A percentile compares a stretch with the other conserved stretches of the same genome.
Conservation (phyloP, 139 green algal species). For the Tetradesmus obliquus region DNA sequence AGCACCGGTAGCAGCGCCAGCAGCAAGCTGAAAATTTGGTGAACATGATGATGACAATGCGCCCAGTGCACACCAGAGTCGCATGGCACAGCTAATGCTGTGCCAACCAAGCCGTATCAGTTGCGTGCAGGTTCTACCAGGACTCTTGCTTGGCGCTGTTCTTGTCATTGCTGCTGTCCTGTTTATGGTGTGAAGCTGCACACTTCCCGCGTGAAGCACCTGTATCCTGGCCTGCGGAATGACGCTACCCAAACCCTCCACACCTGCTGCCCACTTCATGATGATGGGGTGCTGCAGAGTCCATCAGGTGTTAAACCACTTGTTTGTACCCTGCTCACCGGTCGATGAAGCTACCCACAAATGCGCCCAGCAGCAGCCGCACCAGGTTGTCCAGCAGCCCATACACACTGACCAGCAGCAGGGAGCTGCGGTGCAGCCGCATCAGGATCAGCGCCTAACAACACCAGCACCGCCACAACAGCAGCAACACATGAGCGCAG, state of each 20-base stretch:
- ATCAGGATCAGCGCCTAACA: conserved; percentile 69
- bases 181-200: too few species aligned
- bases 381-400: conserved; percentile 69
- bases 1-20: neutral
- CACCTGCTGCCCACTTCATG: neutral
- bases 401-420: conserved; percentile 71
- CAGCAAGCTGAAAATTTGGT: neutral
- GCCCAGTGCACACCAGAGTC: neutral
- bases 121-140: too few species aligned
- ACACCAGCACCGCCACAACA: neutral
- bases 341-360: conserved; percentile 65
- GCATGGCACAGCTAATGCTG: too few species aligned
- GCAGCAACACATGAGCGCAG: neutral
- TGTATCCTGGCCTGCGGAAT: too few species aligned
- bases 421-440: conserved; percentile 60
- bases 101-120: too few species aligned
- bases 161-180: too few species aligned
- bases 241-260: too few species aligned
- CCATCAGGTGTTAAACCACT: too few species aligned
- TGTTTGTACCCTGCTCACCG: neutral
- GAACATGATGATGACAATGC: neutral
- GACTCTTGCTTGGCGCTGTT: too few species aligned
- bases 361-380: conserved; percentile 45
- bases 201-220: too few species aligned
- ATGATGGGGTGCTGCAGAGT: too few species aligned